These are phyloP conservation scores for Musa itinerans DNA, from an alignment of 176 grass and related monocot species.

Conservation along the genomic window DNA sequence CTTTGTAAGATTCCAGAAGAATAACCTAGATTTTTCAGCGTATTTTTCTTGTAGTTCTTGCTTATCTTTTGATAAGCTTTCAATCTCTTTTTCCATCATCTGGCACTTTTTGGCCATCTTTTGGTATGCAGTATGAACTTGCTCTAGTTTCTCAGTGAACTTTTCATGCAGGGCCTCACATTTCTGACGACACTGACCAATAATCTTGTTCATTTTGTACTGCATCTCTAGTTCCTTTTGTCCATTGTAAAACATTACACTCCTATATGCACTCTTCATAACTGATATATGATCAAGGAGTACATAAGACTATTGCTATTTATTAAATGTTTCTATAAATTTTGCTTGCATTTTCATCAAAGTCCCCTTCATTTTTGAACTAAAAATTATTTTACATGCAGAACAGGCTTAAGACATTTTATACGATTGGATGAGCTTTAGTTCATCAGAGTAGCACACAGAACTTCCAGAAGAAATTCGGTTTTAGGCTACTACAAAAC, in stretches of 20 bases:
- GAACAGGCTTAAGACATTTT: not conserved
- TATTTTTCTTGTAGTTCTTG: conserved; percentile 91
- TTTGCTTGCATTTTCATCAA: not conserved
- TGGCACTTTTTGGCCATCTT: conserved; percentile 83
- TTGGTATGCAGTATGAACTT: conserved; percentile 68
- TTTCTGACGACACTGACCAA: conserved; percentile 69
- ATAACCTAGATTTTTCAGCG: conserved; percentile 83
- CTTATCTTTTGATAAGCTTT: conserved; percentile 76
- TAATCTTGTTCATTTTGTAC: conserved; percentile 78
- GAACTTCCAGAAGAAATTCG: not conserved
- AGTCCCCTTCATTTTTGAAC: not conserved
- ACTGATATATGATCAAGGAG: conserved; percentile 52
- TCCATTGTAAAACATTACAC: conserved; percentile 83
- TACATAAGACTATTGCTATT: not conserved
- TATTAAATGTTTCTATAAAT: not conserved
- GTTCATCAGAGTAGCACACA: not conserved
- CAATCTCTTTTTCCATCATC: conserved; percentile 74
- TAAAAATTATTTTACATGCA: not conserved
- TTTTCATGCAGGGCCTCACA: conserved; percentile 74
- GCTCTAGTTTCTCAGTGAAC: conserved; percentile 78
- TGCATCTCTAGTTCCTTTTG: conserved; percentile 95
- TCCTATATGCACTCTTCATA: conserved; percentile 79
- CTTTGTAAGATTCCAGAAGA: not conserved
- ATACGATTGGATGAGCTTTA: not conserved
- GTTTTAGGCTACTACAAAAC: not conserved